These are phyloP conservation scores for Geotrichum australiense DNA, from an alignment of 1,139 yeast species.

Conservation along the genomic window DNA sequence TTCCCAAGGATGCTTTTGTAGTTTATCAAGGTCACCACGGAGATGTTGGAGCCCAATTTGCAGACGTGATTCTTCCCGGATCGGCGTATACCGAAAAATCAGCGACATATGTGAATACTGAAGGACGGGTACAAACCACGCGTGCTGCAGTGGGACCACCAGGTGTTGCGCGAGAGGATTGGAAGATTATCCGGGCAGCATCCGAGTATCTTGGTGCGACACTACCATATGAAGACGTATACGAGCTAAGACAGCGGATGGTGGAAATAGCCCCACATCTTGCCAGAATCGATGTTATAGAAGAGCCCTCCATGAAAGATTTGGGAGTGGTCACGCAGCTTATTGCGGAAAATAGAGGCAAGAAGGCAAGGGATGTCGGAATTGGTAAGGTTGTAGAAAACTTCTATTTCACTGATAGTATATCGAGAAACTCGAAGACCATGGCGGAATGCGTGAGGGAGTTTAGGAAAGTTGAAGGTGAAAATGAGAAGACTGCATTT, in stretches of 20 bases:
- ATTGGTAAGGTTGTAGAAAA: slow-evolving; percentile 62
- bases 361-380: slow-evolving; percentile 43
- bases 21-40: slow-evolving; percentile 93
- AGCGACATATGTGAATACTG: slow-evolving; percentile 85
- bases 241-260: slow-evolving; percentile 63
- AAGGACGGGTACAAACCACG: slow-evolving; percentile 80
- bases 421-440: slow-evolving; percentile 81
- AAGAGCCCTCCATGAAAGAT: slow-evolving; percentile 52
- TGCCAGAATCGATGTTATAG: slow-evolving; percentile 67
- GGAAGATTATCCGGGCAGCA: slow-evolving; percentile 82
- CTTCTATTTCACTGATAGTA: slow-evolving; percentile 84
- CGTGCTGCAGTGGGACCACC: slow-evolving; percentile 90
- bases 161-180: slow-evolving; percentile 87
- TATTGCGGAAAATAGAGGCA: slow-evolving; percentile 36
- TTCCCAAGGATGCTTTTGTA: slow-evolving; percentile 82
- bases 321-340: slow-evolving; percentile 50
- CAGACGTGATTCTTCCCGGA: slow-evolving; percentile 83
- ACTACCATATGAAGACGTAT: slow-evolving; percentile 71
- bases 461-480: slow-evolving; percentile 22
- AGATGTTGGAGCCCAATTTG: slow-evolving; percentile 80
- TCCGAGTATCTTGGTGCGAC: slow-evolving; percentile 68
- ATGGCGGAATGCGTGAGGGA: slow-evolving; percentile 68
- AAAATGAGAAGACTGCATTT: slow-evolving; percentile 19
- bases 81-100: slow-evolving; percentile 85
- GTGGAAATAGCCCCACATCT: slow-evolving; percentile 78